A percentile compares a stretch with the other conserved stretches of the same genome.
phyloP scores from a whole-genome alignment of 805 yeast genomes.

The Cyberlindnera lachancei region DNA sequence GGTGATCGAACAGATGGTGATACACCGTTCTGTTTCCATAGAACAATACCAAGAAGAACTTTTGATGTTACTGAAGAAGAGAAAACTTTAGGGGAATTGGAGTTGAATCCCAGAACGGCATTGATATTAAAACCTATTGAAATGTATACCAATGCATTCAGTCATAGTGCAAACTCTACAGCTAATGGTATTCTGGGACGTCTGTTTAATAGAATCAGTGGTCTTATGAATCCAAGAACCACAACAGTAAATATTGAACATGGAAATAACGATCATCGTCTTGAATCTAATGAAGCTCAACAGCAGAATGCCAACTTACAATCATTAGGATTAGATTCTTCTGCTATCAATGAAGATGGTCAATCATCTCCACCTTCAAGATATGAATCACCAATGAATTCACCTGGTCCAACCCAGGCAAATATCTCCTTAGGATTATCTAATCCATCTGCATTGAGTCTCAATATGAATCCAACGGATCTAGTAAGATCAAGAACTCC shows the following conservation, averaged over 20 bases:
- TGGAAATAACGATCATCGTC: too few relatives aligned
- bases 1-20: slow-evolving; percentile 39
- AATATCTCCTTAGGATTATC: slow-evolving; percentile 6
- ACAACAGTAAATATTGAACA: too few relatives aligned
- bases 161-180: slow-evolving; percentile 6
- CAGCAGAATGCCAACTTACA: background rate
- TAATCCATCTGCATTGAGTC: slow-evolving; percentile 19
- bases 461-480: slow-evolving; percentile 13
- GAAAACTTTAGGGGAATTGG: slow-evolving; percentile 42
- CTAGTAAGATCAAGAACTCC: too few relatives aligned
- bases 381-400: slow-evolving; percentile 23
- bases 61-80: slow-evolving; percentile 59
- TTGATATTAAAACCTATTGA: slow-evolving; percentile 60
- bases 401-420: slow-evolving; percentile 18
- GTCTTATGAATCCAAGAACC: too few relatives aligned
- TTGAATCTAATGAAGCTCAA: background rate
- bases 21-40: slow-evolving; percentile 38
- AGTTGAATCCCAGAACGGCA: slow-evolving; percentile 66
- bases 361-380: slow-evolving; percentile 17
- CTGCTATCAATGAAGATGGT: slow-evolving; percentile 8
- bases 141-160: slow-evolving; percentile 23
- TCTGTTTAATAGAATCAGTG: slow-evolving; percentile 26
- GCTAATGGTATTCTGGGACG: slow-evolving; percentile 26
- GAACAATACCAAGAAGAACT: slow-evolving; percentile 52
- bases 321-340: slow-evolving; percentile 2